A percentile compares a stretch with the other conserved stretches of the same genome.
phyloP scores from a whole-genome alignment of 106 monocot genomes.

The Dendrobium chrysotoxum region DNA sequence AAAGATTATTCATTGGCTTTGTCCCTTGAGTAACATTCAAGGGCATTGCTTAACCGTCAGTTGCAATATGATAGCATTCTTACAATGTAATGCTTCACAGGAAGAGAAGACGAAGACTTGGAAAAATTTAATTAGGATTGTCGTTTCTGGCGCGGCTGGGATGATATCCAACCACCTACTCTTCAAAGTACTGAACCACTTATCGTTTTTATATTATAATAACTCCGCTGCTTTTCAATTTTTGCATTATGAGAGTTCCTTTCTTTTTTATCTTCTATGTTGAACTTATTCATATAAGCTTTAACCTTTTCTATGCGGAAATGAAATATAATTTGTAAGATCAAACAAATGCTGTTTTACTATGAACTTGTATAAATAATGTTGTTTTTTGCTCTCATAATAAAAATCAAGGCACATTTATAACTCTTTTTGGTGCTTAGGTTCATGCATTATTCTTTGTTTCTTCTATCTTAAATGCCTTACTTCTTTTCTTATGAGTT shows the following conservation, averaged over 20 bases:
- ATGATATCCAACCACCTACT: constrained; percentile 99
- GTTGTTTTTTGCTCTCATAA: neutral
- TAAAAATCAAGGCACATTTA: neutral
- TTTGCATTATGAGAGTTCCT: no score
- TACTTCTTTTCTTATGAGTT: neutral
- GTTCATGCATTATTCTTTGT: no score
- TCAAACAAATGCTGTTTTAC: neutral
- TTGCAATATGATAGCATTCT: neutral
- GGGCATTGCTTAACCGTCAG: neutral
- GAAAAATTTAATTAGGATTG: constrained; percentile 82
- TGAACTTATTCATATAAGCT: constrained; percentile 1
- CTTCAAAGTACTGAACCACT: constrained; percentile 54
- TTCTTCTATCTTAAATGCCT: no score
- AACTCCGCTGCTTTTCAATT: no score
- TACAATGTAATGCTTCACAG: constrained; percentile 21
- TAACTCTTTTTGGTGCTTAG: neutral
- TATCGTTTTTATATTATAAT: neutral
- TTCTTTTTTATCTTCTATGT: neutral
- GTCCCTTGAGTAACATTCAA: neutral
- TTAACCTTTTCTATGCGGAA: neutral
- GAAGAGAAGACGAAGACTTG: constrained; percentile 93
- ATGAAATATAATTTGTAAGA: neutral
- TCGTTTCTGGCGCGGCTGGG: constrained; percentile 93
- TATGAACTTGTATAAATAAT: neutral
- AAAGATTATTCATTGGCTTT: neutral